Evolutionary conservation across 164 flowering plant genomes (phyloP), one percentile per base, ranked within the genome.

Genomic region (Berberis thunbergii): DNA sequence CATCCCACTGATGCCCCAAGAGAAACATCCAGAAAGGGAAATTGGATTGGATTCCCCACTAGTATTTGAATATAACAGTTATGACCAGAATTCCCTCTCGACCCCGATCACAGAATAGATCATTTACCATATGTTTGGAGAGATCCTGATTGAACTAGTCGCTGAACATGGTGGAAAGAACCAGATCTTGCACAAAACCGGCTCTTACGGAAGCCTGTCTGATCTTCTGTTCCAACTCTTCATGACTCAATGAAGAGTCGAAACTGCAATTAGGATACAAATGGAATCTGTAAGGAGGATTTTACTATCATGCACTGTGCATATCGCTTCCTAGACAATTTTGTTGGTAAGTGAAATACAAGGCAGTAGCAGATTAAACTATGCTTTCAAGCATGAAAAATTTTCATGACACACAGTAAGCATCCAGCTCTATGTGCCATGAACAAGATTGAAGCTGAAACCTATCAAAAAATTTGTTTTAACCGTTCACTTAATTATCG

Each of bases 181-280:
- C 71, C 75, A 89, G 67, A 73, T 89, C 93, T 65, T 86, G 96
- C 67, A 87, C 75, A 70, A 89, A 89, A 40, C 77, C 78, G 10
- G 91, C 86, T 78, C 89, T 80, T 40, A 81, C 90, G 26, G 83
- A 69, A 38, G 81, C 93, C 74, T 87, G 91, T 65, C 63, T 75
- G 64, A 78, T 81, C 82, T 84, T 79, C 72, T 75, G 79, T 64
- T 89, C 81, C 60, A 86, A 76, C 82, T 89, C 96, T 76, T 89
- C 96, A 44, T 57, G 44, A 73, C 86, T 87, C 75, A 87, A 73
- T 1, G 86, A 80, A 49, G 91, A 77, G 69, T 85, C 88, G 58
- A 85, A 78, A 72, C 96, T 89, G 87, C 77, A 65, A 63, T 26
- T 26, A 26, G 13, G 8, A 52, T 48, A 6, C 7, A 11, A 48